Conservation (phyloP, 495 filamentous ascomycete genomes). For the Apiosordaria backusii region DNA sequence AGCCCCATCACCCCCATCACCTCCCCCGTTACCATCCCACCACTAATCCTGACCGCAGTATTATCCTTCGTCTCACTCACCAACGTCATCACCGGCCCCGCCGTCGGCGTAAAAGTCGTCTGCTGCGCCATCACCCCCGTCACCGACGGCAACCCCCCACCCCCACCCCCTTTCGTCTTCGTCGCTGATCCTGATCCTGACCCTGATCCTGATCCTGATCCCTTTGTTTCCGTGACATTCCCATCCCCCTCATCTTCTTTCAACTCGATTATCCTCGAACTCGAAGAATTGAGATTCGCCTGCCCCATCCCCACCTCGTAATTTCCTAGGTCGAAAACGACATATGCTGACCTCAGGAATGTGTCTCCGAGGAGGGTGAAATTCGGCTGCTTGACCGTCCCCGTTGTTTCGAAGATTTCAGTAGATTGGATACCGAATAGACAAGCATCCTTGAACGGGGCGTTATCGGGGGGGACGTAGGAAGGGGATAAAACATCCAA, state of each 20-base stretch:
- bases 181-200: background rate
- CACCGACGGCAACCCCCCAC: conserved; percentile 36
- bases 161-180: too few species aligned
- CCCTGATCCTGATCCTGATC: too few species aligned
- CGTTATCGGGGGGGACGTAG: conserved; percentile 17
- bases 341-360: conserved; percentile 87
- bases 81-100: background rate
- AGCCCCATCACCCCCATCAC: background rate
- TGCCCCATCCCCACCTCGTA: conserved; percentile 83
- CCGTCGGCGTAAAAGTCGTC: conserved; percentile 19
- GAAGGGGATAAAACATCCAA: conserved; percentile 47
- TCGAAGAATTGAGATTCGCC: conserved; percentile 73
- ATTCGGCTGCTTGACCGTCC: conserved; percentile 13
- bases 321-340: conserved; percentile 85
- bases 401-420: conserved; percentile 21
- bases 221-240: too few species aligned
- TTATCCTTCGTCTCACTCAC: background rate
- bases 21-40: background rate
- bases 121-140: conserved; percentile 37
- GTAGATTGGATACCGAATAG: conserved; percentile 43
- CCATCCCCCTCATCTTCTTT: background rate
- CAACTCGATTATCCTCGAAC: conserved; percentile 47
- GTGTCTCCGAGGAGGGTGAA: conserved; percentile 69
- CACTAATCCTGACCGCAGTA: background rate
- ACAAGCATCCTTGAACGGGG: conserved; percentile 37